phyloP scores from a whole-genome alignment of 1,139 yeast species.

The Saccharomyces hybrid region DNA sequence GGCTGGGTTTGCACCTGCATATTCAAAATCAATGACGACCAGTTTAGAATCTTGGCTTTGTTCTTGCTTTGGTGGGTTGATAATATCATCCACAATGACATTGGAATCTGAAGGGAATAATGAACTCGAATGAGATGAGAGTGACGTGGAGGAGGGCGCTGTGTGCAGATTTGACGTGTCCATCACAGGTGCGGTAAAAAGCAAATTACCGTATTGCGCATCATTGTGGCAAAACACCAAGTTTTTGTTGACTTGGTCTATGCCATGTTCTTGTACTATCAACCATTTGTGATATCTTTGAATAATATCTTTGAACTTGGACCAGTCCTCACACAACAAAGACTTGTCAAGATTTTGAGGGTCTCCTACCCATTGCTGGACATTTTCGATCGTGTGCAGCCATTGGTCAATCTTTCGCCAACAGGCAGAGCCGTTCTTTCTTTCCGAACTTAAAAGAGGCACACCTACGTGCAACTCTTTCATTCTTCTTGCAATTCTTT shows the following conservation, averaged over 20 bases:
- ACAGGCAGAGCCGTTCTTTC: conserved; percentile 49
- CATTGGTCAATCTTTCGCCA: conserved; percentile 72
- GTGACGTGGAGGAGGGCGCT: conserved; percentile 6
- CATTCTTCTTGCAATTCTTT: conserved; percentile 92
- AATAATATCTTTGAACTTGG: conserved; percentile 27
- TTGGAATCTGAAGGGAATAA: conserved; percentile 30
- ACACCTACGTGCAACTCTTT: conserved; percentile 83
- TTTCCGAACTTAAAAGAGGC: conserved; percentile 48
- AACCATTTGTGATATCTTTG: conserved; percentile 56
- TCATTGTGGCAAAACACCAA: conserved; percentile 88
- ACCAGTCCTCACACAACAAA: conserved; percentile 44
- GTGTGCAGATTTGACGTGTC: neutral
- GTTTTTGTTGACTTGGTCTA: conserved; percentile 30
- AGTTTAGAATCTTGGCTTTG: conserved; percentile 59
- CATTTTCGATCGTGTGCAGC: conserved; percentile 43
- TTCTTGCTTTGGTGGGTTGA: conserved; percentile 33
- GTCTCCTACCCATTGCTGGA: conserved; percentile 26
- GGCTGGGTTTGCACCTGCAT: conserved; percentile 84
- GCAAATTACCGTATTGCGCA: conserved; percentile 88
- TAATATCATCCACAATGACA: conserved; percentile 31
- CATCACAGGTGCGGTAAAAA: conserved; percentile 38
- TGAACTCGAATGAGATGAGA: conserved; percentile 8
- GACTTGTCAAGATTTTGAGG: conserved; percentile 35
- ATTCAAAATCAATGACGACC: conserved; percentile 93
- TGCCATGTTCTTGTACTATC: conserved; percentile 41